Conservation (phyloP, 1,284 basidiomycete genomes). For the Sporisorium reilianum region DNA sequence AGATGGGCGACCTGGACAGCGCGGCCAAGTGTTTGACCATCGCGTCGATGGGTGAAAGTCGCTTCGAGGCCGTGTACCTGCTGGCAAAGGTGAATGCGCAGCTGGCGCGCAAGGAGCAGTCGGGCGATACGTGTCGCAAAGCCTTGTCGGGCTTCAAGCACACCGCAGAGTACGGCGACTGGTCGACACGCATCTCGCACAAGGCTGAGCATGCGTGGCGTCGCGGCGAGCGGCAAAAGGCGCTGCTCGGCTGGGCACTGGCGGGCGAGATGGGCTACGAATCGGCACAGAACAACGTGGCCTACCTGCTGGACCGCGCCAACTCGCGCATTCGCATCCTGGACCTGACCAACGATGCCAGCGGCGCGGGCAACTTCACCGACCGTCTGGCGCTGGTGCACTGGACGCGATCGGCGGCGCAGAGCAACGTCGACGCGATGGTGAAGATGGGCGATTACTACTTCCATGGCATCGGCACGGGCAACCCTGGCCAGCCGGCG, state of each 20-base stretch:
- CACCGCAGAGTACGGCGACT: constrained; percentile 62
- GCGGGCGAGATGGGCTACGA: constrained; percentile 89
- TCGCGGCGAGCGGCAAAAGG: constrained; percentile 52
- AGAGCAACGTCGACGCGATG: constrained; percentile 92
- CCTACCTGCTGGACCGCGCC: constrained; percentile 85
- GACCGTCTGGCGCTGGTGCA: constrained; percentile 86
- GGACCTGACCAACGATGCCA: constrained; percentile 7
- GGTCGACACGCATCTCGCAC: constrained; percentile 62
- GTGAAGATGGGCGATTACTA: constrained; percentile 93
- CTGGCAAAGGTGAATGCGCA: constrained; percentile 53
- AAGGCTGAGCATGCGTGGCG: constrained; percentile 64
- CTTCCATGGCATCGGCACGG: constrained; percentile 74
- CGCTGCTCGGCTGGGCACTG: constrained; percentile 77
- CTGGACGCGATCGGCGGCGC: constrained; percentile 93
- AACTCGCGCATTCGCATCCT: constrained; percentile 34
- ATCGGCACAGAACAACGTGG: constrained; percentile 94
- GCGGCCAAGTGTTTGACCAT: constrained; percentile 48
- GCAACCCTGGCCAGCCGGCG: constrained; percentile 74
- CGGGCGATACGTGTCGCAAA: constrained; percentile 38
- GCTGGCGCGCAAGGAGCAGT: constrained; percentile 36
- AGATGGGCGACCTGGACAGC: constrained; percentile 43
- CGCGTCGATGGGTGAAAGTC: constrained; percentile 38
- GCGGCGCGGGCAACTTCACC: constrained; percentile 64
- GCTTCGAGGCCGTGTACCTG: constrained; percentile 57
- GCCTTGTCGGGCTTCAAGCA: constrained; percentile 58